Evolutionary conservation across 1,139 yeast species (phyloP).

Genomic region (Diutina sp.): DNA sequence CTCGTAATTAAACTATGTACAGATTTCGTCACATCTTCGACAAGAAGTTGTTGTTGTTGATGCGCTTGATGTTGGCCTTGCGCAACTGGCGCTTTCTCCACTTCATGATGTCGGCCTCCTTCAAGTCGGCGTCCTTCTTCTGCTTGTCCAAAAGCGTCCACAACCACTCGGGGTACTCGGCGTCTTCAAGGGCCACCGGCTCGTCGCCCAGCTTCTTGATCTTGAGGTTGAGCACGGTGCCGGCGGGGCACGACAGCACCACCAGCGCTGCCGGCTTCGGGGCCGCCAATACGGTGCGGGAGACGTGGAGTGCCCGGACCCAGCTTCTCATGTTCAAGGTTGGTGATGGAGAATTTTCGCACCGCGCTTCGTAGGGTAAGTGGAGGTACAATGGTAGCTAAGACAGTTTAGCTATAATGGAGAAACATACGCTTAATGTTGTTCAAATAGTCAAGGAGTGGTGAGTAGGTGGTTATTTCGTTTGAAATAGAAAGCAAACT

Average conservation of each 20-base stretch:
- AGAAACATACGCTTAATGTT: too few relatives aligned
- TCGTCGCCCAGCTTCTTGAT: slow-evolving; percentile 71
- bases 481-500: too few relatives aligned
- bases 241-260: slow-evolving; percentile 47
- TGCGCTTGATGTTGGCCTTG: slow-evolving; percentile 49
- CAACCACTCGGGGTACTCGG: slow-evolving; percentile 89
- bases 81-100: slow-evolving; percentile 61
- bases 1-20: background rate
- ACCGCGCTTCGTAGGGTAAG: background rate
- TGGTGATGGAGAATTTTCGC: background rate
- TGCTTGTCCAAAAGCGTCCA: slow-evolving; percentile 75
- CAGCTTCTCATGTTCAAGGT: background rate
- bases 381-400: too few relatives aligned
- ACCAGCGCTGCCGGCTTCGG: slow-evolving; percentile 1
- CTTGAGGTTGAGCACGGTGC: slow-evolving; percentile 70
- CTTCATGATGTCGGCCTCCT: slow-evolving; percentile 47
- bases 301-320: background rate
- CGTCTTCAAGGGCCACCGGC: slow-evolving; percentile 81
- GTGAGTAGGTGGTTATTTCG: too few relatives aligned
- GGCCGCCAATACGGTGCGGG: slow-evolving; percentile 4
- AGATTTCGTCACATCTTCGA: background rate
- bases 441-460: too few relatives aligned
- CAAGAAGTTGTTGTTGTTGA: slow-evolving; percentile 71
- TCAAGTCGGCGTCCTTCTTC: slow-evolving; percentile 38
- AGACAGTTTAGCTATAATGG: too few relatives aligned